Percentiles rank a stretch among this genome's conserved stretches.
These are phyloP conservation scores for Solanum raphanifolium DNA, from an alignment of 257 asterid genomes.

Conservation along the genomic window DNA sequence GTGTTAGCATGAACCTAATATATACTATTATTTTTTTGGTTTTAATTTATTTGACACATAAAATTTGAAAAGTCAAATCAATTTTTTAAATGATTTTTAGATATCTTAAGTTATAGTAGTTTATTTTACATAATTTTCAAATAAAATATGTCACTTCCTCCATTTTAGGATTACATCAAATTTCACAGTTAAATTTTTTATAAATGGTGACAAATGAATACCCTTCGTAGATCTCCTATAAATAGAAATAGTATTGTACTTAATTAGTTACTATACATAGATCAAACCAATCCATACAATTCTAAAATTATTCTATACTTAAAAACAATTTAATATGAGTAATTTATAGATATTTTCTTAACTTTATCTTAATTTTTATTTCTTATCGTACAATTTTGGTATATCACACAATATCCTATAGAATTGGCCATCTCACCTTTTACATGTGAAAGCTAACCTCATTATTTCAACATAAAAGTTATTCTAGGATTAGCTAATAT, in stretches of 20 bases:
- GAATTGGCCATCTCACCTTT: not conserved
- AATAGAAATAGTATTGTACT: not conserved
- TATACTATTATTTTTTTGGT: too few relatives aligned
- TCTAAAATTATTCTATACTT: not conserved
- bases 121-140: not conserved
- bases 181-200: too few relatives aligned
- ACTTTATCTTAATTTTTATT: not conserved
- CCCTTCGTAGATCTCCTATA: not conserved
- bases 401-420: not conserved
- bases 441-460: not conserved
- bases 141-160: too few relatives aligned
- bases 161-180: not conserved
- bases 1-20: too few relatives aligned
- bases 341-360: not conserved
- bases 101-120: too few relatives aligned
- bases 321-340: too few relatives aligned
- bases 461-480: too few relatives aligned
- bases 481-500: too few relatives aligned
- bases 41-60: too few relatives aligned
- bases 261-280: not conserved
- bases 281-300: not conserved
- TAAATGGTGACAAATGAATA: not conserved
- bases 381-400: not conserved
- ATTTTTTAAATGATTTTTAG: too few relatives aligned
- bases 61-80: not conserved